Conservation (phyloP, 805 yeast species). For the Saccharomycopsis synnaedendra region DNA sequence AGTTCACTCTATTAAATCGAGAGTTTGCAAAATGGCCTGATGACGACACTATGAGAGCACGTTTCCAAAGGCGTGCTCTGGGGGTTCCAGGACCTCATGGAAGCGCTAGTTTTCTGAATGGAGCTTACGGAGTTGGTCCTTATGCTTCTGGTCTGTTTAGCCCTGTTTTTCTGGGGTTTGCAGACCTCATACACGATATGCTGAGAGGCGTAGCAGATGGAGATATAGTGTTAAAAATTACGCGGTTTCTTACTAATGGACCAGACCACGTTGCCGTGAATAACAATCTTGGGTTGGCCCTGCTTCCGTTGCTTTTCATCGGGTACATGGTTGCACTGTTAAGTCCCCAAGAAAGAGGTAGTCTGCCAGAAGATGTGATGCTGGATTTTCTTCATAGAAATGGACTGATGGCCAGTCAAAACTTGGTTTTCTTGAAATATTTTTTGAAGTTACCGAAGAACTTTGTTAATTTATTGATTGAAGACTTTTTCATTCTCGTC, state of each 20-base stretch:
- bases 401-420: conserved; percentile 14
- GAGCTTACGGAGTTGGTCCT: conserved; percentile 8
- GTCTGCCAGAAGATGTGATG: conserved; percentile 10
- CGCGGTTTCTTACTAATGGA: conserved; percentile 18
- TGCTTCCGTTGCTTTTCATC: conserved; percentile 36
- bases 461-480: conserved; percentile 30
- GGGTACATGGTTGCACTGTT: conserved; percentile 17
- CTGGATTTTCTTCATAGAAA: conserved; percentile 14
- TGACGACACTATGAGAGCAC: conserved; percentile 11
- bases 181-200: conserved; percentile 15
- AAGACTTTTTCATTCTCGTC: conserved; percentile 34
- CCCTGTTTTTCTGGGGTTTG: conserved; percentile 12
- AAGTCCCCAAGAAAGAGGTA: conserved; percentile 19
- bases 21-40: conserved; percentile 17
- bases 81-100: conserved; percentile 15
- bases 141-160: conserved; percentile 3
- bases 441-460: conserved; percentile 24
- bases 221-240: conserved; percentile 9
- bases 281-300: conserved; percentile 40
- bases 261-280: conserved; percentile 26
- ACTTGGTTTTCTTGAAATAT: conserved; percentile 18
- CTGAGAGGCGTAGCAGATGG: conserved; percentile 10
- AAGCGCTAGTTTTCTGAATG: conserved; percentile 10
- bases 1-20: conserved; percentile 25
- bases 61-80: conserved; percentile 17